Percentiles rank a stretch among this genome's conserved stretches.
Evolutionary conservation across 2,329 filamentous ascomycete genomes (phyloP).

Genomic region (Pseudogymnoascus pannorum): DNA sequence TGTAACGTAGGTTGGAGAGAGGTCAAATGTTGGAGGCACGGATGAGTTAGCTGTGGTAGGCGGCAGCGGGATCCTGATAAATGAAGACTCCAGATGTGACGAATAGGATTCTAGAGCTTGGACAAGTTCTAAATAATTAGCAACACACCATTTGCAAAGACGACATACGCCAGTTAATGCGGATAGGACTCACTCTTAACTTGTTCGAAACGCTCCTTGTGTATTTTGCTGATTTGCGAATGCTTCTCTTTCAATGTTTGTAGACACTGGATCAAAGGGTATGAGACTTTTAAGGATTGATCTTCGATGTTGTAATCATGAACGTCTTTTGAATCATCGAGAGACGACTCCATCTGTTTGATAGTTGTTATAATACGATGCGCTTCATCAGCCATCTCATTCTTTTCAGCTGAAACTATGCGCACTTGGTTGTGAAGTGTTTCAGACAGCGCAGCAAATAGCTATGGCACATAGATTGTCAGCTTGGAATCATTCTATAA

Average conservation of each 20-base stretch:
- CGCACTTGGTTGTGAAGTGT: conserved; percentile 86
- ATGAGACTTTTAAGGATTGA: conserved; percentile 69
- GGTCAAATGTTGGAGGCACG: conserved; percentile 76
- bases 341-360: conserved; percentile 84
- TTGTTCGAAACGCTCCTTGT: conserved; percentile 89
- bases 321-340: conserved; percentile 66
- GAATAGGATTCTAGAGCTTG: conserved; percentile 94
- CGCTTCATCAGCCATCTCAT: conserved; percentile 82
- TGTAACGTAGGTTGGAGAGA: conserved; percentile 83
- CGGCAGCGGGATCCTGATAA: conserved; percentile 77
- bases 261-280: conserved; percentile 74
- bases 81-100: conserved; percentile 84
- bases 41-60: conserved; percentile 71
- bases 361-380: conserved; percentile 78
- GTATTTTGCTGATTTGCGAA: conserved; percentile 67
- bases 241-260: conserved; percentile 80
- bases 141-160: conserved; percentile 15
- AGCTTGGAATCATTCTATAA: neutral
- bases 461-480: conserved; percentile 40
- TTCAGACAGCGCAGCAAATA: conserved; percentile 86
- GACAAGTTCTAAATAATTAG: conserved; percentile 63
- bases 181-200: conserved; percentile 66
- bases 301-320: conserved; percentile 58
- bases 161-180: neutral
- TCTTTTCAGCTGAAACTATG: conserved; percentile 79